A percentile compares a stretch with the other conserved stretches of the same genome.
phyloP scores from a whole-genome alignment of 352 stramenopile genomes.

The Blastocystis sp. region DNA sequence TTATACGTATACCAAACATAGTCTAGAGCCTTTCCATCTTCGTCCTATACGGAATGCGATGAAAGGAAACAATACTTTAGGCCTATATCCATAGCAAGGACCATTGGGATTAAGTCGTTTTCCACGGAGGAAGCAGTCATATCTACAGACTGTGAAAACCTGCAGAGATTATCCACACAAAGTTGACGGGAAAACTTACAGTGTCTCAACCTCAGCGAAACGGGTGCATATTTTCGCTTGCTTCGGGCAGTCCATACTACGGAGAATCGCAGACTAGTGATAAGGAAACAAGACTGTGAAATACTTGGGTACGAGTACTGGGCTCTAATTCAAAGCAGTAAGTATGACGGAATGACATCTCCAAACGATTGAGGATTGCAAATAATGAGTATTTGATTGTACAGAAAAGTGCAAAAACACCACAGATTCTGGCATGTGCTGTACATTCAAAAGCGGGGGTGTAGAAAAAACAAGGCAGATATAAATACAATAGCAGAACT shows the following conservation, averaged over 20 bases:
- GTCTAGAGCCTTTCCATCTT: constrained; percentile 18
- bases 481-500: constrained; percentile 19
- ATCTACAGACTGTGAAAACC: background rate
- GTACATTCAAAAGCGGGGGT: background rate
- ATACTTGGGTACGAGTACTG: constrained; percentile 28
- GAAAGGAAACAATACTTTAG: background rate
- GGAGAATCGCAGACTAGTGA: constrained; percentile 7
- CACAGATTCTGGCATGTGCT: too few species aligned
- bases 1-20: constrained; percentile 56
- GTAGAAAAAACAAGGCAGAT: constrained; percentile 1
- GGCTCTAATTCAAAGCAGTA: constrained; percentile 49
- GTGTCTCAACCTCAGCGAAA: constrained; percentile 44
- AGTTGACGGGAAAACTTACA: background rate
- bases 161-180: background rate
- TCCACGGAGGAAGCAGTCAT: constrained; percentile 55
- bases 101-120: constrained; percentile 46
- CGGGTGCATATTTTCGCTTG: background rate
- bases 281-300: background rate
- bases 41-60: background rate
- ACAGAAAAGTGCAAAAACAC: too few species aligned
- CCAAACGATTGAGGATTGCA: background rate
- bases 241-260: constrained; percentile 38
- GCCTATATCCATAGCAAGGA: constrained; percentile 46
- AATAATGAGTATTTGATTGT: too few species aligned
- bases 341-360: background rate